phyloP scores from a whole-genome alignment of 164 flowering plant genomes.

The Sedum album region DNA sequence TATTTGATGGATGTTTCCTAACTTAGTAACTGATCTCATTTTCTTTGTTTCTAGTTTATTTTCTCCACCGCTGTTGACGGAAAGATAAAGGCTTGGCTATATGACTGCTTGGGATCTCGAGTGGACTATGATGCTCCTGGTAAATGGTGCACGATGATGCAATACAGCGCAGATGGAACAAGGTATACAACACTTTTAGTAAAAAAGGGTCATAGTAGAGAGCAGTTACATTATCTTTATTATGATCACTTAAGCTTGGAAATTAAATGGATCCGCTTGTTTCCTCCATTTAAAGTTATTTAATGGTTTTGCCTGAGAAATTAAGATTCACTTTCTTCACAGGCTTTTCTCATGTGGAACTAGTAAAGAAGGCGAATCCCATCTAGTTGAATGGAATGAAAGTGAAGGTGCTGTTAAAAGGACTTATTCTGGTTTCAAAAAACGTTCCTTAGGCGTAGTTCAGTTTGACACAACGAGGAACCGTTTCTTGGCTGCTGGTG shows the following conservation, averaged over 20 bases:
- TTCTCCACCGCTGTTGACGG: conserved; percentile 92
- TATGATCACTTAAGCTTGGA: not conserved
- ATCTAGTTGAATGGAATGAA: conserved; percentile 91
- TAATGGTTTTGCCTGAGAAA: not conserved
- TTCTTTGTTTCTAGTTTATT: conserved; percentile 55
- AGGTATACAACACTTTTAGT: conserved; percentile 23
- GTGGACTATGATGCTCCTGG: conserved; percentile 97
- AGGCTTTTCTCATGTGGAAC: conserved; percentile 96
- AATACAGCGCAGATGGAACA: conserved; percentile 88
- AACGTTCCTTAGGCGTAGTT: conserved; percentile 67
- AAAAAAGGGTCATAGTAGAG: conserved; percentile 15
- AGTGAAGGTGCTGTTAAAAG: conserved; percentile 91
- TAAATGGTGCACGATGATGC: conserved; percentile 78
- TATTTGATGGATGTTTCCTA: not conserved
- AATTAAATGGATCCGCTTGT: too few relatives aligned
- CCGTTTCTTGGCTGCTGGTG: conserved; percentile 85
- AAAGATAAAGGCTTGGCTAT: conserved; percentile 92
- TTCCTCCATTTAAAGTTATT: too few relatives aligned
- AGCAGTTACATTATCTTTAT: not conserved
- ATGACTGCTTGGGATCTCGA: conserved; percentile 83
- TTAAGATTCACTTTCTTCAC: conserved; percentile 8
- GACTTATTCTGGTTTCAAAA: conserved; percentile 64
- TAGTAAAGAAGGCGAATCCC: conserved; percentile 87
- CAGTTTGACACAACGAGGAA: conserved; percentile 87
- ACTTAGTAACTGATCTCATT: not conserved